These are phyloP conservation scores for Penicillium sp. DNA, from an alignment of 2,329 filamentous ascomycete species.

Conservation along the genomic window DNA sequence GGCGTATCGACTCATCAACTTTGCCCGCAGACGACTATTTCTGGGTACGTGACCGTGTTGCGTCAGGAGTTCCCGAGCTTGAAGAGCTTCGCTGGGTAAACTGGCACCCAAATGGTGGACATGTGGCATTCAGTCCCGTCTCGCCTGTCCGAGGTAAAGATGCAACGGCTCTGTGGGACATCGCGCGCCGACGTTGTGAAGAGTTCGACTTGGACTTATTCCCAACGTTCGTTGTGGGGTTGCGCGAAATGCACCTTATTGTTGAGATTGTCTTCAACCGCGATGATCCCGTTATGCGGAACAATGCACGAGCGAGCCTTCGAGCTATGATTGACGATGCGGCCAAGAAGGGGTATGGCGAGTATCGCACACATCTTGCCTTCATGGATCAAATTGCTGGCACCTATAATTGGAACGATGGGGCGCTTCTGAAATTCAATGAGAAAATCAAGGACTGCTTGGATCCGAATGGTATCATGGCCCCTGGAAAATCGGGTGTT, in stretches of 20 bases:
- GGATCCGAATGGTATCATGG: constrained; percentile 18
- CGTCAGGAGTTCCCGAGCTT: neutral
- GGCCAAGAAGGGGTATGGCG: constrained; percentile 14
- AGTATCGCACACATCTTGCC: constrained; percentile 22
- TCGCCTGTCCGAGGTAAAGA: constrained; percentile 5
- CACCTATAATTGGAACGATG: constrained; percentile 13
- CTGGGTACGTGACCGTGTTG: neutral
- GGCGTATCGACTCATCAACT: neutral
- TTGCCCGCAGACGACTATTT: neutral
- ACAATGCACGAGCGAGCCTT: constrained; percentile 6
- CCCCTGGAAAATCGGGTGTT: constrained; percentile 15
- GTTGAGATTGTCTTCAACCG: constrained; percentile 13
- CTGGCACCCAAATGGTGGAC: constrained; percentile 12
- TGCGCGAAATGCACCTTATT: constrained; percentile 13
- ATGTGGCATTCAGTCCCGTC: constrained; percentile 11
- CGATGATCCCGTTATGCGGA: constrained; percentile 5
- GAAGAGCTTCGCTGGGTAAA: constrained; percentile 12
- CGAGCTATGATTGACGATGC: constrained; percentile 11
- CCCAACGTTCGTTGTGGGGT: constrained; percentile 5
- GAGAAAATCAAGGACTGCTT: constrained; percentile 14
- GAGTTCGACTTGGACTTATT: constrained; percentile 8
- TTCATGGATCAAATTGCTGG: constrained; percentile 21
- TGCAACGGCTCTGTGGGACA: constrained; percentile 7
- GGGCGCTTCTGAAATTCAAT: constrained; percentile 11
- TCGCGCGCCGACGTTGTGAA: constrained; percentile 1